Evolutionary conservation across 352 stramenopile genomes (phyloP), one percentile per base, ranked within the genome.

Genomic region (Phytophthora meadii): DNA sequence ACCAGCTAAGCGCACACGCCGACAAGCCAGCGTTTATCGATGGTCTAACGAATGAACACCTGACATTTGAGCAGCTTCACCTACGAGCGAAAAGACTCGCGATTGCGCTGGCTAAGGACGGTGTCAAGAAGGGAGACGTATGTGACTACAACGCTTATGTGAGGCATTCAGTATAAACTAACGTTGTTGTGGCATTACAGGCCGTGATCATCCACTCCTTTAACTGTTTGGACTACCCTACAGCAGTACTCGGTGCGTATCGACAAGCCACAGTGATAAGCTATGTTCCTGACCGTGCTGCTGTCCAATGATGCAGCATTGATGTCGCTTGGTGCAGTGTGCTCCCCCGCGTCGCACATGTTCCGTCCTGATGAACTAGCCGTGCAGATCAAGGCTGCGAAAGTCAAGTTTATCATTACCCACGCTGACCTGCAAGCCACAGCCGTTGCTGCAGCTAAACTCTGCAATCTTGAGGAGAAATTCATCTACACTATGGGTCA

Each of bases 201-300:
- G 65, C 73, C 4, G 77, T 92, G 15, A 65, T 89, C 4, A 7
- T 89, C 54, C 81, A 92, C 61, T 82, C 79, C 34, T 81, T 89
- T 61, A 92, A 92, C 68, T 92, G 83, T 50, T 22, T 90, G 24
- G 83, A 92, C 60, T 92, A 82, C 58, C 81, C 77, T 32, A 72
- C 77, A 15, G 59, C 78, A 6, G 67, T 86, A 8, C 70, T 89
- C 12, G 77, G 82, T 90, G 62, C 15, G 54, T 14, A 36, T 36
- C 46, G 50, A 40, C 56, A 57, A 52, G 44, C 12, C n/a, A 3
- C 14, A 42, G 12, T 11, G 37, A 8, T 22, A n/a, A 5, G 5
- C 52, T 3, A n/a, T 19, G 51, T 49, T 53, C 25, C 58, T 68
- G 25, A 67, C 8, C 11, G n/a, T 40, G 12, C 4, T 42, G 5